phyloP scores from a whole-genome alignment of 768 basidiomycete genomes.

The Porpolomopsis calyptriformis region DNA sequence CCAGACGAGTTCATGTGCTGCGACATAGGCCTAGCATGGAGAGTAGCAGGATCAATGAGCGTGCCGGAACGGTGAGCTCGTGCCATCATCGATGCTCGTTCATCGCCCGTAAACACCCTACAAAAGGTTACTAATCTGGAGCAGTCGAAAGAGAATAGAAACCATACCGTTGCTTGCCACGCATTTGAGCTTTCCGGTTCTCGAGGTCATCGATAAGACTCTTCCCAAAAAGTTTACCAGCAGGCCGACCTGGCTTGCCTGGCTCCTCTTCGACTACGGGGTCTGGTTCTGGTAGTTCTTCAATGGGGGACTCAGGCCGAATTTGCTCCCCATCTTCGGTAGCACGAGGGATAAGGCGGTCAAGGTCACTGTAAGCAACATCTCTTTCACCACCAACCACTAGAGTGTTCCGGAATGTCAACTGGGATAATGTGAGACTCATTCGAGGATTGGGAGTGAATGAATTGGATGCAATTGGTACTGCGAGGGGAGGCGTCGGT shows the following conservation, averaged over 20 bases:
- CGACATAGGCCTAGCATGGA: conserved; percentile 38
- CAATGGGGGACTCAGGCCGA: conserved; percentile 34
- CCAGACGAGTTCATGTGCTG: conserved; percentile 36
- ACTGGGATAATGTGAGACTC: conserved; percentile 66
- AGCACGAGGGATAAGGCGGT: conserved; percentile 55
- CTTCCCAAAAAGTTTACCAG: conserved; percentile 79
- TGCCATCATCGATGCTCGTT: conserved; percentile 89
- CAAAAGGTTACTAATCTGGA: conserved; percentile 1
- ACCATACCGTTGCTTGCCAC: conserved; percentile 69
- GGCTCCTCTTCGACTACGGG: conserved; percentile 19
- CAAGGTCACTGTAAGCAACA: conserved; percentile 50
- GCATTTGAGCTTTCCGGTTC: conserved; percentile 70
- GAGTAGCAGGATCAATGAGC: conserved; percentile 59
- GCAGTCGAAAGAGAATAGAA: background rate
- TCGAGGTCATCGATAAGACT: conserved; percentile 90
- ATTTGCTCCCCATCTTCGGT: conserved; percentile 71
- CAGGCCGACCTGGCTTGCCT: conserved; percentile 36
- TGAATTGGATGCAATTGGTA: conserved; percentile 45
- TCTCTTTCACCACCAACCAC: conserved; percentile 58
- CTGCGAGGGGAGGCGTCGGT: conserved; percentile 15
- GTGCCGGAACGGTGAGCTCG: conserved; percentile 54
- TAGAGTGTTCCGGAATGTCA: conserved; percentile 77
- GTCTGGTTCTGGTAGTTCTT: conserved; percentile 22
- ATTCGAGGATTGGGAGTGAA: conserved; percentile 71
- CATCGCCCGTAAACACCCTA: conserved; percentile 83